These are phyloP conservation scores for Naegleria lovaniensis DNA, from an alignment of 208 protist genomes.

Conservation along the genomic window DNA sequence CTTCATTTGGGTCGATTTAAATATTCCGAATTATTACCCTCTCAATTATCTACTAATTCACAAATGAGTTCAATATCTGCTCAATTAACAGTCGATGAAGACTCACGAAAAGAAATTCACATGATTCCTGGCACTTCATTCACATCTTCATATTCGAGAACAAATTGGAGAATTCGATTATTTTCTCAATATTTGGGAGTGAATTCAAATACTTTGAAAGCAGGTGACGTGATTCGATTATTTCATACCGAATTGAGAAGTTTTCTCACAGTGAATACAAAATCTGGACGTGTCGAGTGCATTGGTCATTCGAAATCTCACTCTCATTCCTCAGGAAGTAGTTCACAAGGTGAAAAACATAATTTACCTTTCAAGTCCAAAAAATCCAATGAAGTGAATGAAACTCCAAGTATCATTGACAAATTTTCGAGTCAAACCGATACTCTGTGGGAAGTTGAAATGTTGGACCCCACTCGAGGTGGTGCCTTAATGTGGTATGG, in stretches of 20 bases:
- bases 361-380: not conserved
- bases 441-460: slow-evolving; percentile 1
- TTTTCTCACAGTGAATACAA: not conserved
- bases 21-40: not conserved
- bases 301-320: not conserved
- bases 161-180: slow-evolving; percentile 2
- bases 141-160: not conserved
- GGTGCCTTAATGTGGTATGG: not conserved
- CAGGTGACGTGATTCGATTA: not conserved
- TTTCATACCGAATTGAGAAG: not conserved
- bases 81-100: not conserved
- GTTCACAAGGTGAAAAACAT: not conserved
- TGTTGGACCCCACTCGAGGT: not conserved
- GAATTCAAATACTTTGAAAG: not conserved
- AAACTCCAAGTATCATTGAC: not conserved
- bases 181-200: not conserved
- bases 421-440: not conserved
- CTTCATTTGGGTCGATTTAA: not conserved
- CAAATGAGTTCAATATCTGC: not conserved
- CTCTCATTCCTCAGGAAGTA: not conserved
- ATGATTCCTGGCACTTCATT: not conserved
- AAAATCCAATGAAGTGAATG: not conserved
- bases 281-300: not conserved
- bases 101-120: not conserved
- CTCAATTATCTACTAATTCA: not conserved